phyloP scores from a whole-genome alignment of 192 early-diverging fungal species.

The Gamsiella multidivaricata region DNA sequence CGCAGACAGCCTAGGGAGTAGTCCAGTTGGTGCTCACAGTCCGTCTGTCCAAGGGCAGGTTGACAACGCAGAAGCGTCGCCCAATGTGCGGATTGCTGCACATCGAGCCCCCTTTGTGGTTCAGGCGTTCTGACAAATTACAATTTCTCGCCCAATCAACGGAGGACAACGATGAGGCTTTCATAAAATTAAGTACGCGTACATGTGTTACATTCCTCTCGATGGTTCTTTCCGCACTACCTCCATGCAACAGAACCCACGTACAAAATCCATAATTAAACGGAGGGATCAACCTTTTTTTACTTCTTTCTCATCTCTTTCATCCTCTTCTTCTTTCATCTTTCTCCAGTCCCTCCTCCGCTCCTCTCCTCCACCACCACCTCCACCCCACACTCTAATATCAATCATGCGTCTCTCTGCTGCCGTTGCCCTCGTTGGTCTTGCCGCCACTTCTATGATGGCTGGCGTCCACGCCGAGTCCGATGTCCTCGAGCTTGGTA shows the following conservation, averaged over 20 bases:
- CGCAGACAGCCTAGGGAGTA: no score
- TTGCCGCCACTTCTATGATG: constrained; percentile 47
- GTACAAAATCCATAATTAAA: neutral
- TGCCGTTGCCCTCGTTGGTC: constrained; percentile 47
- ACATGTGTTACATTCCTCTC: neutral
- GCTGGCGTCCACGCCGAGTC: constrained; percentile 51
- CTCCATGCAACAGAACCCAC: neutral
- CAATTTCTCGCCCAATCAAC: constrained; percentile 5
- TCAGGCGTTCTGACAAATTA: neutral
- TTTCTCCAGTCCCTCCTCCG: constrained; percentile 13
- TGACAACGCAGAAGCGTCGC: constrained; percentile 14
- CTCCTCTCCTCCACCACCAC: constrained; percentile 17
- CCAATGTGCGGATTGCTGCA: neutral
- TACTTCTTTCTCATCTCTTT: neutral
- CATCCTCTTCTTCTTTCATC: constrained; percentile 1
- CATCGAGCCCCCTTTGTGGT: neutral
- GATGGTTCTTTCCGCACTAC: neutral
- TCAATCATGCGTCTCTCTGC: constrained; percentile 50
- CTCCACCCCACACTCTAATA: neutral
- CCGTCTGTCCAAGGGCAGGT: neutral
- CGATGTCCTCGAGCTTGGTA: constrained; percentile 67
- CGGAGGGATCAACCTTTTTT: no score
- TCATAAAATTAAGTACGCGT: neutral
- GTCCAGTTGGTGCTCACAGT: no score
- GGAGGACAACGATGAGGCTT: constrained; percentile 13